Evolutionary conservation across 2,329 filamentous ascomycete genomes (phyloP), one percentile per base, ranked within the genome.

Genomic region (Rutstroemia sp.): DNA sequence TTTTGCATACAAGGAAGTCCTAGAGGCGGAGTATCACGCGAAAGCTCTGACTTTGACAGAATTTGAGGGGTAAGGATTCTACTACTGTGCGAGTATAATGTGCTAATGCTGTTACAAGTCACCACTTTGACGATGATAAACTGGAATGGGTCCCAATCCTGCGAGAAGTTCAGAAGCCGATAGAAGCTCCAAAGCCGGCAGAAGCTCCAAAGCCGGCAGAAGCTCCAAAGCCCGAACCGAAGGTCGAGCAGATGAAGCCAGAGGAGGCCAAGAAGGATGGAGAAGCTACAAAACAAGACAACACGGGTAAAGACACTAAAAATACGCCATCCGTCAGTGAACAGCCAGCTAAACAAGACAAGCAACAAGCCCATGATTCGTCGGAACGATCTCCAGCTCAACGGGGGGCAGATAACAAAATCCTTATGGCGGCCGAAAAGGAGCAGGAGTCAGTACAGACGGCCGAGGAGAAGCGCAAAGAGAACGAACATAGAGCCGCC

Each of bases 1-100:
- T 0, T 83, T 78, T 63, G 72, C 74, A 7, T 86, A 83, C 65
- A 75, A 78, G 58, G 78, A 81, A 48, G 75, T 86, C 49, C 71
- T 87, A 1, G 72, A 73, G 19, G 73, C 79, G 9, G 82, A 86
- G 64, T 87, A 86, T 61, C 71, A 77, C 4, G 65, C 74, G 48
- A 75, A 72, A 46, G 75, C 82, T 0, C 64, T 87, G 57, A 73
- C 71, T 0, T 70, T 74, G 17, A 82, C 73, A 0, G 69, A 79
- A 3, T 84, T 73, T 60, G 71, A 82, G 58, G 73, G 73, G 80
- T 84, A 72, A 23, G 56, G 14, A 14, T 42, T 17, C n/a, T 36
- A 17, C 23, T 25, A 12, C n/a, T 60, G 19, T 27, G 19, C 10
- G 19, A 23, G 21, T 14, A n/a, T 3, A n/a, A n/a, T 19, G 27